Evolutionary conservation across 257 asterid species (phyloP).

Genomic region (Gentiana straminea): DNA sequence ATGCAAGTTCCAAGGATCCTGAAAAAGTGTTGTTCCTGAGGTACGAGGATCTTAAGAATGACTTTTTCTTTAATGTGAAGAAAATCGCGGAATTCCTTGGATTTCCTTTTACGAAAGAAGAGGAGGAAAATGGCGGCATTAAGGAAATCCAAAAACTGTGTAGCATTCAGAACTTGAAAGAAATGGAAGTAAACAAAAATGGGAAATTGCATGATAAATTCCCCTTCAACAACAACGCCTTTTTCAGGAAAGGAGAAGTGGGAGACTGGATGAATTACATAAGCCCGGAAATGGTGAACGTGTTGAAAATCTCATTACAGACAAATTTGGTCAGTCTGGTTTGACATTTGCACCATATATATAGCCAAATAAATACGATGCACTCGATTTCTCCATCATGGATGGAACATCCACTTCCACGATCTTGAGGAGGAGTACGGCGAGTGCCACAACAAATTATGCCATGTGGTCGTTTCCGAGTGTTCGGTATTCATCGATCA

Average conservation of each 20-base stretch:
- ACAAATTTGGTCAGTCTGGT: slow-evolving; percentile 9
- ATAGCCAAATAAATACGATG: neutral
- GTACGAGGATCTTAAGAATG: slow-evolving; percentile 42
- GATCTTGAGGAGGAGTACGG: no score
- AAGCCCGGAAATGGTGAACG: slow-evolving; percentile 14
- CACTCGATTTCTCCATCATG: neutral
- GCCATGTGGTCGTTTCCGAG: no score
- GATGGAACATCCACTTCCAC: no score
- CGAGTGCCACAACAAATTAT: neutral
- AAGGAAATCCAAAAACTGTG: slow-evolving; percentile 21
- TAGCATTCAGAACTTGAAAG: slow-evolving; percentile 38
- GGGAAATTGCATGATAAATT: slow-evolving; percentile 25
- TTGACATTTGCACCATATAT: slow-evolving; percentile 1
- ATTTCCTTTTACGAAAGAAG: slow-evolving; percentile 24
- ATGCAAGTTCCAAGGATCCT: slow-evolving; percentile 21
- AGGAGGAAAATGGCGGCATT: slow-evolving; percentile 25
- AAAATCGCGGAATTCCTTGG: slow-evolving; percentile 36
- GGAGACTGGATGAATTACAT: slow-evolving; percentile 45
- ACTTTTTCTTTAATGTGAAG: slow-evolving; percentile 15
- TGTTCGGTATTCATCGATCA: no score
- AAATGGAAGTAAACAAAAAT: slow-evolving; percentile 32
- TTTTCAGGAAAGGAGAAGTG: slow-evolving; percentile 39
- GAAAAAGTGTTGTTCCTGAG: slow-evolving; percentile 31
- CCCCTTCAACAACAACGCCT: slow-evolving; percentile 18
- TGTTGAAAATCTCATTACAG: neutral